Evolutionary conservation across 306 rosid genomes (phyloP), one percentile per base, ranked within the genome.

Genomic region (Lithocarpus polystachyus): DNA sequence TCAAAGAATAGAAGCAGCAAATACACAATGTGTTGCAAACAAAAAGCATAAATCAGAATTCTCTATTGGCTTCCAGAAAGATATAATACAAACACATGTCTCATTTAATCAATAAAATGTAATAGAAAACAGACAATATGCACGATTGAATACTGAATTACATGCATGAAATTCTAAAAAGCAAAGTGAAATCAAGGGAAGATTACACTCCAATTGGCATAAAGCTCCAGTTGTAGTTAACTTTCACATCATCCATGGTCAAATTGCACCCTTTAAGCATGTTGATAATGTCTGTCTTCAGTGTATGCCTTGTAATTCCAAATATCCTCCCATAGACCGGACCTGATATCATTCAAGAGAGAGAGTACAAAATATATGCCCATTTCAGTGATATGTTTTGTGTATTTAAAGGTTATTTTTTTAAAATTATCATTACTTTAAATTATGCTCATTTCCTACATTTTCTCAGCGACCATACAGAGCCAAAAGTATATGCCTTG

Each of bases 241-340:
- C 79, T 87, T 88, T 96, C 70, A 91, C 89, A 90, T 91, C 97
- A 11, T 90, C 91, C 81, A 88, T 53, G 45, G 88, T 81, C 91
- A 96, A 81, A 73, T 88, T 83, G 67, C 86, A 93, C 35, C 89
- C 93, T 70, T 96, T 89, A 37, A 96, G 90, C 77, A 85, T 52
- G 83, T 81, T 78, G 79, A 93, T 80, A 73, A 90, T 45, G 80
- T 96, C 99, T 9, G 94, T 89, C 87, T 88, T 96, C 79, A 96
- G 87, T 8, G 83, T 85, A 71, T 86, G 68, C 75, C 61, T 87
- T 61, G 68, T 76, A 77, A 79, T 22, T 11, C 94, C 89, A 1
- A 6, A 0, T 82, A 93, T 79, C 82, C 45, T 93, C 73, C 79
- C 98, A 52, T 84, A 92, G 20, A 74, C 75, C 82, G 70, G 56